Percentiles rank a stretch among this genome's conserved stretches.
Conservation (phyloP, 2,329 filamentous ascomycete genomes). For the Aspergillus tubingensis region DNA sequence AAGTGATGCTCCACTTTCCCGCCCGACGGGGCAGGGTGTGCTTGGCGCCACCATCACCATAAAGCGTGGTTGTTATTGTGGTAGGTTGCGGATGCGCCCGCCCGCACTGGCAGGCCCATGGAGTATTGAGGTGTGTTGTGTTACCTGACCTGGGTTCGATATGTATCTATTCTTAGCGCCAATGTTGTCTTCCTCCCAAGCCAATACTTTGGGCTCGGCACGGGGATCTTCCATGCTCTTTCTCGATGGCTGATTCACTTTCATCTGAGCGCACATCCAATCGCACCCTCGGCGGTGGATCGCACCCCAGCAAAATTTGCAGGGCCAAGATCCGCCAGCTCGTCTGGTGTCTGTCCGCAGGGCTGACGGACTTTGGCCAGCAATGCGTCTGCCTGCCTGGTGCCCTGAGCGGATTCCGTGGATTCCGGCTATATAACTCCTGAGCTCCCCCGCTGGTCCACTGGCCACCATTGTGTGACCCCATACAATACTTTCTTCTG, state of each 20-base stretch:
- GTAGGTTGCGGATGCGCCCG: background rate
- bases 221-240: background rate
- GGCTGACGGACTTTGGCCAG: slow-evolving; percentile 3
- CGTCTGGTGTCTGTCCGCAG: background rate
- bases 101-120: background rate
- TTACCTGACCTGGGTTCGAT: background rate
- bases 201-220: background rate
- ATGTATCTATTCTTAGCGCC: background rate
- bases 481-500: background rate
- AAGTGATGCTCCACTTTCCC: background rate
- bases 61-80: background rate
- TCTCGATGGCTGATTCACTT: background rate
- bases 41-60: background rate
- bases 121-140: background rate
- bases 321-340: slow-evolving; percentile 4
- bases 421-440: background rate
- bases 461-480: background rate
- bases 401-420: background rate
- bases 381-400: background rate
- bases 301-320: background rate
- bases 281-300: background rate
- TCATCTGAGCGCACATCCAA: background rate
- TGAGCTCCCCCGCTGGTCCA: background rate
- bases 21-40: background rate
- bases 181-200: background rate